Percentiles rank a stretch among this genome's conserved stretches.
These are phyloP conservation scores for Pseudogymnoascus sp. DNA, from an alignment of 2,329 filamentous ascomycete genomes.

Conservation along the genomic window DNA sequence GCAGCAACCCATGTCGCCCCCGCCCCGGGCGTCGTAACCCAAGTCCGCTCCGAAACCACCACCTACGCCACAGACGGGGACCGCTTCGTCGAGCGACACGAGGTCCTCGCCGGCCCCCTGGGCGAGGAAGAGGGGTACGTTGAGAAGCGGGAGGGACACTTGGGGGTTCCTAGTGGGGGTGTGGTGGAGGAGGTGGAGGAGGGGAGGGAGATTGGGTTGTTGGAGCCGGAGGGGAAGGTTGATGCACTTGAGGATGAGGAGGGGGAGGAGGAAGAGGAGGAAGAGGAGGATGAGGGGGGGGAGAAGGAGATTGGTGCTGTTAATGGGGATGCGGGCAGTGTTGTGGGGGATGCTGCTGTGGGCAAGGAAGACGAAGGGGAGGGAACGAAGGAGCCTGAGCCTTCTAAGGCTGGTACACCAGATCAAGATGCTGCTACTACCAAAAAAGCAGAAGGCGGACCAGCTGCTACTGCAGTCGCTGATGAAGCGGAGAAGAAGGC, in stretches of 20 bases:
- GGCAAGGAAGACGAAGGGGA: slow-evolving; percentile 9
- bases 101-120: slow-evolving; percentile 3
- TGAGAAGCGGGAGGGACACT: slow-evolving; percentile 26
- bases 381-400: not conserved
- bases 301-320: slow-evolving; percentile 13
- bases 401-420: not conserved
- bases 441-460: not conserved
- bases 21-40: slow-evolving; percentile 48
- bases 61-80: slow-evolving; percentile 13
- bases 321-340: slow-evolving; percentile 11
- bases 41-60: slow-evolving; percentile 27
- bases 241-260: slow-evolving; percentile 10
- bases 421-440: not conserved
- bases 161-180: slow-evolving; percentile 23
- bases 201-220: slow-evolving; percentile 30
- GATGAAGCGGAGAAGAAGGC: not conserved
- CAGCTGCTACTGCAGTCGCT: not conserved
- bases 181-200: slow-evolving; percentile 19
- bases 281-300: slow-evolving; percentile 13
- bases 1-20: slow-evolving; percentile 51
- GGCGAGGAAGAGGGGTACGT: slow-evolving; percentile 15
- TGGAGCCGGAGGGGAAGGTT: slow-evolving; percentile 15
- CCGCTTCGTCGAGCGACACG: slow-evolving; percentile 10
- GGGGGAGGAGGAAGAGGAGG: not conserved
- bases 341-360: not conserved